Evolutionary conservation across 495 filamentous ascomycete species (phyloP), one percentile per base, ranked within the genome.

Genomic region (Trypethelium eluteriae): DNA sequence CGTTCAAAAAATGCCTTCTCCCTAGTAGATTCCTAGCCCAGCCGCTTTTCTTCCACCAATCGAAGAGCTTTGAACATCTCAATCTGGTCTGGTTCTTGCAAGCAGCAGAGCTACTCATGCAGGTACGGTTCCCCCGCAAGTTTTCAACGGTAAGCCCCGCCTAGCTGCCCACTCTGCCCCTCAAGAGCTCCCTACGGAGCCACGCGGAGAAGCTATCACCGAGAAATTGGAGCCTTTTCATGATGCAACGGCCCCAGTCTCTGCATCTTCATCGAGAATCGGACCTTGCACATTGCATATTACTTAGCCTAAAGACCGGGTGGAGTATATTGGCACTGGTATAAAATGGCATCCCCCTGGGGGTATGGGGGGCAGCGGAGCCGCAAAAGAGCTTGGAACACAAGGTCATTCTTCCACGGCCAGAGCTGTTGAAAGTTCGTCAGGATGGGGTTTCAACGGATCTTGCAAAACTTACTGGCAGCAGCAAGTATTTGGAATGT

Each of bases 221-320:
- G 53, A 59, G 53, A 35, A 59, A 59, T 59, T 36, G 53, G 53
- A 7, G 25, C n/a, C 5, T 59, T 7, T 59, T 10, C 49, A 11
- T 25, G 5, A 53, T 25, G 49, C 49, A 53, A 25, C 53, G 5
- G 34, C 18, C 53, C 53, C 53, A 34, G 53, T 36, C 18, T 59
- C 10, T 59, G 53, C 53, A 59, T 59, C 53, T 36, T 36, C 11
- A 59, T 59, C 53, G 18, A 36, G 3, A 10, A 7, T 35, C 32
- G 1, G 25, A 59, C 32, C 53, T 59, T 34, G 53, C 18, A 35
- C 4, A 32, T 35, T 59, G 53, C n/a, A 36, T 59, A 6, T 59
- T 59, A 59, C 53, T 59, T 59, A 59, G 53, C 53, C 53, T 59
- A 59, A 59, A 59, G 25, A 59, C 36, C 36, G 18, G 36, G 53